Base-by-base conservation (phyloP, 2,329 filamentous ascomycete species). In the Paecilomyces niveus region DNA sequence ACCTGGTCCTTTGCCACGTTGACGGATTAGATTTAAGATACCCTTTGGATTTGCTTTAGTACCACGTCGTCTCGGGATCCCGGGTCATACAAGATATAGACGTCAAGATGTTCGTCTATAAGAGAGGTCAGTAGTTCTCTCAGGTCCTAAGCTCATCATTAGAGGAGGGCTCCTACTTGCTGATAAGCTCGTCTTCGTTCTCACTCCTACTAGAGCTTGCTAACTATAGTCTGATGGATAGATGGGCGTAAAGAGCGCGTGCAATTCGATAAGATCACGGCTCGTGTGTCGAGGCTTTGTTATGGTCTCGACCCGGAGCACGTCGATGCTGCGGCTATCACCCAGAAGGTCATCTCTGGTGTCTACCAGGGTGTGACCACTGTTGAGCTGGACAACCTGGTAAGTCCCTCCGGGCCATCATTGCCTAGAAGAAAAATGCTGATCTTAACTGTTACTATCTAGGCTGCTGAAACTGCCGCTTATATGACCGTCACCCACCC, bases 401-500 rank as follows among this genome's bases (percentile, higher is more conserved):
- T 97, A 83, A 79, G 90, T 57, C 32, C n/a, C 45, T 39, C 59
- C 50, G 35, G 32, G n/a, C n/a, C 45, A 31, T 31, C 2, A 39
- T 8, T 54, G 39, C 39, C 22, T 45, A 35, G 18, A n/a, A 54
- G 29, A 35, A 22, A 31, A 39, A 32, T 60, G 54, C 62, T 64
- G 59, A 69, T 62, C 66, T 71, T 52, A 69, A 59, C 55, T 24
- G 57, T 53, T 60, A 45, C 54, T 29, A 49, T 59, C 35, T 69
- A 97, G 93, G 94, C 94, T 72, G 94, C 94, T 69, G 94, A 99
- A 81, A 99, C 94, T 69, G 94, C 94, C 69, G 94, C 94, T 59
- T 99, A 99, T 82, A 99, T 99, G 94, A 99, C 94, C 61, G 93
- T 97, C 68, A 99, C 93, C 63, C 94, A 99, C 76, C 94, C 94